These are phyloP conservation scores for Simplicillium sp. DNA, from an alignment of 2,329 filamentous ascomycete genomes.

Conservation along the genomic window DNA sequence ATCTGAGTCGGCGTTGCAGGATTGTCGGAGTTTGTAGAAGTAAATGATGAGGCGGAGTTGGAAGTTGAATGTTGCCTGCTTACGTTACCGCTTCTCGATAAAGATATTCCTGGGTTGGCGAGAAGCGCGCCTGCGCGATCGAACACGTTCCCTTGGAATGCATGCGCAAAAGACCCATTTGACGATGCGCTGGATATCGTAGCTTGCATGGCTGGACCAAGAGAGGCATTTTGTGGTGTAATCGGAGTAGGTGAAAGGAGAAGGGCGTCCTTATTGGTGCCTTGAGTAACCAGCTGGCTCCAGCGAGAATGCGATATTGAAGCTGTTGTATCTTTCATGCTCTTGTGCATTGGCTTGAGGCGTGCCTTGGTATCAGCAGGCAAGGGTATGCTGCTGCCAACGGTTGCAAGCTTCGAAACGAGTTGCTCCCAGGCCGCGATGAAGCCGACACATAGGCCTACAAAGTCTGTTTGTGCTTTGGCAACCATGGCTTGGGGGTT, in stretches of 20 bases:
- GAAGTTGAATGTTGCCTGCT: conserved; percentile 29
- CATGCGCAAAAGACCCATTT: conserved; percentile 43
- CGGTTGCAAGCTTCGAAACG: conserved; percentile 48
- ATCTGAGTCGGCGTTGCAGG: conserved; percentile 4
- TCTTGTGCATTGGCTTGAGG: conserved; percentile 72
- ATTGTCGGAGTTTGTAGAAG: conserved; percentile 30
- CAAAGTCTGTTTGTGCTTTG: conserved; percentile 52
- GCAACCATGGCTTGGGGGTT: conserved; percentile 77
- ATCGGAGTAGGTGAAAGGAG: conserved; percentile 50
- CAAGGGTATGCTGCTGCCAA: conserved; percentile 40
- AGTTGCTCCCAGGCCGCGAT: conserved; percentile 62
- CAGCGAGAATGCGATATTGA: conserved; percentile 56
- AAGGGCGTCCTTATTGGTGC: conserved; percentile 14
- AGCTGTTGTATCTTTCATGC: conserved; percentile 70
- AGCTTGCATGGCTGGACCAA: conserved; percentile 83
- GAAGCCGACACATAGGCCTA: conserved; percentile 66
- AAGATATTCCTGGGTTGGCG: conserved; percentile 46
- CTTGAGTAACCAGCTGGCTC: conserved; percentile 29
- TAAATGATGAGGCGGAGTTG: conserved; percentile 29
- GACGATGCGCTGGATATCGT: conserved; percentile 69
- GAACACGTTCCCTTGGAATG: conserved; percentile 50
- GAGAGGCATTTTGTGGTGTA: conserved; percentile 79
- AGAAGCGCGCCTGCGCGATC: conserved; percentile 50
- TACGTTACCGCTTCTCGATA: conserved; percentile 41
- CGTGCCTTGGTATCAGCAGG: conserved; percentile 61